These are phyloP conservation scores for Liriodendron chinense DNA, from an alignment of 164 flowering plant species.

Conservation along the genomic window DNA sequence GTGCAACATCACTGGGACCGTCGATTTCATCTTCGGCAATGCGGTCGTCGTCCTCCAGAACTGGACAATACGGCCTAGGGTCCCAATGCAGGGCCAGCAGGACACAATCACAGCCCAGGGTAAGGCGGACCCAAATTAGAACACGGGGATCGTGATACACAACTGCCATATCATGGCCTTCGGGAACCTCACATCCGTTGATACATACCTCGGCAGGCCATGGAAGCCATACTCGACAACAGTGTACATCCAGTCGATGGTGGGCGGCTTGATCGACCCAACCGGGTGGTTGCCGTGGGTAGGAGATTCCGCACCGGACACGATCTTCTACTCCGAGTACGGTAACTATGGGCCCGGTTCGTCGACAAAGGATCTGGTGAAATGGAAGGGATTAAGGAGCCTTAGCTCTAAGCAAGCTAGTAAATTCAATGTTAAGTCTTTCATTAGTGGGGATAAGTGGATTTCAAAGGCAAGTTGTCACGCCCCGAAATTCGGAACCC, in stretches of 20 bases:
- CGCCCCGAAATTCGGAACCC: no score
- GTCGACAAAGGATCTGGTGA: constrained; percentile 41
- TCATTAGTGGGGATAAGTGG: constrained; percentile 46
- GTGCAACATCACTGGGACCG: constrained; percentile 55
- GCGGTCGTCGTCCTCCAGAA: constrained; percentile 67
- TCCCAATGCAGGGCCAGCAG: constrained; percentile 48
- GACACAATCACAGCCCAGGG: constrained; percentile 84
- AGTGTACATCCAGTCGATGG: constrained; percentile 26
- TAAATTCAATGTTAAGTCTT: constrained; percentile 37
- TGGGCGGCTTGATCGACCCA: constrained; percentile 45
- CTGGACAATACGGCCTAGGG: constrained; percentile 49
- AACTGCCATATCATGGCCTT: constrained; percentile 44
- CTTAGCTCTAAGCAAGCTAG: constrained; percentile 24
- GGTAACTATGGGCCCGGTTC: constrained; percentile 59
- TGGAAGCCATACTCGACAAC: constrained; percentile 77
- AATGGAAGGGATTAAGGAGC: constrained; percentile 59
- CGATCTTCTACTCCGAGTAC: constrained; percentile 61
- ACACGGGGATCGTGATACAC: constrained; percentile 66
- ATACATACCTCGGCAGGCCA: constrained; percentile 65
- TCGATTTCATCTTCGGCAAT: constrained; percentile 82
- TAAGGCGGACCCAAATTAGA: constrained; percentile 54
- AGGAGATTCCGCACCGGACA: constrained; percentile 40
- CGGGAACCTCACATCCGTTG: constrained; percentile 29
- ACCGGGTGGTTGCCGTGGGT: constrained; percentile 71
- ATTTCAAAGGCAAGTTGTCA: constrained; percentile 25